Evolutionary conservation across 768 basidiomycete species (phyloP).

Genomic region (Tylopilus subfusipes): DNA sequence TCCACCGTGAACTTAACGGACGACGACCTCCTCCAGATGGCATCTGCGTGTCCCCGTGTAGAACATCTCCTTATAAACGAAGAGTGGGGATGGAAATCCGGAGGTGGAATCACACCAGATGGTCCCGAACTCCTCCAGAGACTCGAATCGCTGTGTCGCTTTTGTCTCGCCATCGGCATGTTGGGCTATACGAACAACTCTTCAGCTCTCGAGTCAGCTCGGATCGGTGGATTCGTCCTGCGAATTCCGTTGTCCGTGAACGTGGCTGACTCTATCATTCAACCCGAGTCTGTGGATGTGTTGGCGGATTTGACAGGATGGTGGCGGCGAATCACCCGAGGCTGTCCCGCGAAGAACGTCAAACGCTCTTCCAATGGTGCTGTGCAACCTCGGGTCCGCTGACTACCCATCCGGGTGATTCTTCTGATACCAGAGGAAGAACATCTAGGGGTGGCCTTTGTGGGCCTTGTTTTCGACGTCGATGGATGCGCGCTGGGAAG

Average conservation of each 20-base stretch:
- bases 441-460: constrained; percentile 58
- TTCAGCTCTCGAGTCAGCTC: neutral
- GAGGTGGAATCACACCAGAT: neutral
- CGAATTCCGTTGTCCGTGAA: neutral
- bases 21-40: neutral
- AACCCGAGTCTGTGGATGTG: constrained; percentile 1
- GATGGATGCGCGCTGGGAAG: constrained; percentile 26
- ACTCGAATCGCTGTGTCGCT: neutral
- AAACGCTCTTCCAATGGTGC: constrained; percentile 49
- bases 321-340: constrained; percentile 37
- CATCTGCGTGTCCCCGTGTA: neutral
- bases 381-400: constrained; percentile 15
- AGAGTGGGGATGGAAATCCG: constrained; percentile 3
- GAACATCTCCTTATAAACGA: constrained; percentile 3
- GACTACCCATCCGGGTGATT: constrained; percentile 54
- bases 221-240: neutral
- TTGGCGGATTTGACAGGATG: constrained; percentile 5
- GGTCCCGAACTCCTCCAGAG: neutral
- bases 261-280: constrained; percentile 1
- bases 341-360: constrained; percentile 41
- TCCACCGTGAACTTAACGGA: neutral
- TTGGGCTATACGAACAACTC: neutral
- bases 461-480: constrained; percentile 58
- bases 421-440: constrained; percentile 38
- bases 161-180: constrained; percentile 3